Conservation (phyloP, 805 yeast species). For the Saccharomycopsis lassenensis region DNA sequence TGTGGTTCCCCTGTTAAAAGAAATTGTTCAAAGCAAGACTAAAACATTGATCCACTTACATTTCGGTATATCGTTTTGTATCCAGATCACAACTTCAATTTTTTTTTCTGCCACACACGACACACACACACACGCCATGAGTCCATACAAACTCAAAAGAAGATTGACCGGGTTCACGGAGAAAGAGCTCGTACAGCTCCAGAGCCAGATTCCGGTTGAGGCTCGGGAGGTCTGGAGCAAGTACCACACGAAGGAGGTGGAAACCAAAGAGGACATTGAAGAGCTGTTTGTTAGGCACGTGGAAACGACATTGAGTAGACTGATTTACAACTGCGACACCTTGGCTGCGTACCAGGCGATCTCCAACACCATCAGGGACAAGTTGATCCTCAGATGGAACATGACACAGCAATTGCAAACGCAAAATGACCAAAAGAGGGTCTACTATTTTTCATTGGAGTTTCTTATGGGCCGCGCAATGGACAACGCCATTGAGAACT, state of each 20-base stretch:
- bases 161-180: constrained; percentile 88
- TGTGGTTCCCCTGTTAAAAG: too few relatives aligned
- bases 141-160: constrained; percentile 60
- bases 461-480: constrained; percentile 91
- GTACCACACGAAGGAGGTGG: constrained; percentile 37
- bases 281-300: constrained; percentile 69
- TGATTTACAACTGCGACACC: constrained; percentile 83
- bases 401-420: constrained; percentile 88
- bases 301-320: constrained; percentile 85
- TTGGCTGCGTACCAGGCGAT: constrained; percentile 90
- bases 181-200: constrained; percentile 74
- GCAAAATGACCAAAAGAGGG: constrained; percentile 69
- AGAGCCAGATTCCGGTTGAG: constrained; percentile 67
- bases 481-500: constrained; percentile 86
- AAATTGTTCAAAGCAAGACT: too few relatives aligned
- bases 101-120: too few relatives aligned
- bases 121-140: too few relatives aligned
- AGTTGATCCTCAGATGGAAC: constrained; percentile 79
- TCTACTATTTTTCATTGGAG: constrained; percentile 79
- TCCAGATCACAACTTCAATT: too few relatives aligned
- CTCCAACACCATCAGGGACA: constrained; percentile 67
- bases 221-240: constrained; percentile 73
- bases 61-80: too few relatives aligned
- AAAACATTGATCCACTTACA: too few relatives aligned
- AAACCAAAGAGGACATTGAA: constrained; percentile 48